Percentiles rank a stretch among this genome's conserved stretches.
These are phyloP conservation scores for Aspergillus haitiensis DNA, from an alignment of 495 filamentous ascomycete genomes.

Conservation along the genomic window DNA sequence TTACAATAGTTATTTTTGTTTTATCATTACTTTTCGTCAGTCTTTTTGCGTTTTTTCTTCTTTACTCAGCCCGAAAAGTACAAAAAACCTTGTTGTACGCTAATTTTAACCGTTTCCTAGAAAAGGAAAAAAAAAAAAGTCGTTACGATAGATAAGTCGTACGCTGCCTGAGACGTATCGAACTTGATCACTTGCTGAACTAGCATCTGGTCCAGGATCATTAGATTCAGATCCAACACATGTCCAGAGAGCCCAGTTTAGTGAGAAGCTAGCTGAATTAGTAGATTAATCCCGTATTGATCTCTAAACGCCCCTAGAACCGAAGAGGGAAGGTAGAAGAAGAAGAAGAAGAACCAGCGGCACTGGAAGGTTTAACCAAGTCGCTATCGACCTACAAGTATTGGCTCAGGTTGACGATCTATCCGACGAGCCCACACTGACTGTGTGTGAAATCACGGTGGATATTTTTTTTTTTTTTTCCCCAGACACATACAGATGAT, in stretches of 20 bases:
- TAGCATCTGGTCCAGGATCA: conserved; percentile 19
- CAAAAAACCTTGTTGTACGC: not conserved
- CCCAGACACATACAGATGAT: conserved; percentile 1
- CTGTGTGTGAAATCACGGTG: not conserved
- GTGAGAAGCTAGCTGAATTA: not conserved
- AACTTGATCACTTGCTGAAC: conserved; percentile 10
- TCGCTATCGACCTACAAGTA: not conserved
- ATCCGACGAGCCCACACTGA: not conserved
- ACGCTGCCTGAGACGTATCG: conserved; percentile 4
- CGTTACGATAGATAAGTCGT: conserved; percentile 2
- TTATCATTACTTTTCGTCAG: not conserved
- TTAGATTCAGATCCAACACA: conserved; percentile 22
- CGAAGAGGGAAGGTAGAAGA: conserved; percentile 8
- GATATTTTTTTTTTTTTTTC: no score
- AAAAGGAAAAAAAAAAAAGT: not conserved
- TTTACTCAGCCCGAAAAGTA: not conserved
- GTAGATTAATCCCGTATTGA: not conserved
- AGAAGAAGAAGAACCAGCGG: not conserved
- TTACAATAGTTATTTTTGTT: not conserved
- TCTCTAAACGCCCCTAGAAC: not conserved
- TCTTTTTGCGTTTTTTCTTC: not conserved
- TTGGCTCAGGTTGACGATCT: not conserved
- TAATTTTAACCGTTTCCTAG: no score
- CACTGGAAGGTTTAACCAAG: not conserved
- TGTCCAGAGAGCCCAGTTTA: not conserved